Evolutionary conservation across 2,329 filamentous ascomycete genomes (phyloP).

Genomic region (Magnaporthales sp.): DNA sequence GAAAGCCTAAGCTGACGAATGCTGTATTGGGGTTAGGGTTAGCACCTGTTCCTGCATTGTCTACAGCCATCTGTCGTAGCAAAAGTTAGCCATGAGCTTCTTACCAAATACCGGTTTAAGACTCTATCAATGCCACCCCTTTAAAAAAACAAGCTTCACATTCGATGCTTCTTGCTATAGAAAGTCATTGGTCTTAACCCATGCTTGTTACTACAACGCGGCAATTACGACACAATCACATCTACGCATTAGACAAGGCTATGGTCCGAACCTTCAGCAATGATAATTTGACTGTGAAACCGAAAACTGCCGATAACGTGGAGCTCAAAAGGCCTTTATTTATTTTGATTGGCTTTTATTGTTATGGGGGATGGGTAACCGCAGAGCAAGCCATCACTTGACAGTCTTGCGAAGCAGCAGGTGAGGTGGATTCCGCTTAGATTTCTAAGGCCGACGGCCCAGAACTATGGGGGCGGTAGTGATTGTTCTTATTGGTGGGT

Average conservation of each 20-base stretch:
- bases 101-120: neutral
- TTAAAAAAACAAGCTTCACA: too few relatives aligned
- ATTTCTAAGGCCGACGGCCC: neutral
- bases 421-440: neutral
- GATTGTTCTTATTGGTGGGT: neutral
- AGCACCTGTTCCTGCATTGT: too few relatives aligned
- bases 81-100: neutral
- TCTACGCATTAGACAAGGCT: neutral
- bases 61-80: neutral
- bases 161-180: neutral
- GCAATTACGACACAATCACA: neutral
- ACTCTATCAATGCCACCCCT: too few relatives aligned
- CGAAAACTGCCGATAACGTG: neutral
- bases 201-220: neutral
- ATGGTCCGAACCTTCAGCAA: neutral
- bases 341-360: neutral
- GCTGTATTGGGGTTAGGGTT: neutral
- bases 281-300: neutral
- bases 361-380: neutral
- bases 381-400: neutral
- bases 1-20: neutral
- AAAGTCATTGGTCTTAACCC: neutral
- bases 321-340: constrained; percentile 11
- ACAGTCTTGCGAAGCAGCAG: neutral
- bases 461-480: neutral